These are phyloP conservation scores for Eimeria falciformis DNA, from an alignment of 169 alveolate species.

Conservation along the genomic window DNA sequence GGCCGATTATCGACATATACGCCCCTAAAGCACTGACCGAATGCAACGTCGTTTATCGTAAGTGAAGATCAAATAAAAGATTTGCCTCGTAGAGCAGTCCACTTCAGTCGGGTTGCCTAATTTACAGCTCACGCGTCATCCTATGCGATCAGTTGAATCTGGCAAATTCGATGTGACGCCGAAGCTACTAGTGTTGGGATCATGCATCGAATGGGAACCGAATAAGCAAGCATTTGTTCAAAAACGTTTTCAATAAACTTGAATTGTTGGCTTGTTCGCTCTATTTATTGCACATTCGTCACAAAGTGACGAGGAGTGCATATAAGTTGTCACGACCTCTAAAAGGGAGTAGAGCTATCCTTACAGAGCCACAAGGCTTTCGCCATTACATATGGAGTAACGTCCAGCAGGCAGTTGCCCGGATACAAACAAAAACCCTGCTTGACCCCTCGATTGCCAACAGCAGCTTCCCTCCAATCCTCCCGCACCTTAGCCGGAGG, in stretches of 20 bases:
- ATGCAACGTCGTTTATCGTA: not conserved
- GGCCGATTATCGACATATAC: not conserved
- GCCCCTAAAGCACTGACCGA: conserved; percentile 7
- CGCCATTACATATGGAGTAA: not conserved
- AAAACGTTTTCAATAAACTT: too few relatives aligned
- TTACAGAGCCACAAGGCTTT: too few relatives aligned
- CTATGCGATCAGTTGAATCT: not conserved
- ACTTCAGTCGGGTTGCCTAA: not conserved
- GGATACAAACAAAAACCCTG: not conserved
- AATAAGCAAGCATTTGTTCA: not conserved
- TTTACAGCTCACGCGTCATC: not conserved
- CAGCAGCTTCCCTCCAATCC: not conserved
- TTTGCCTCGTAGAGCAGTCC: not conserved
- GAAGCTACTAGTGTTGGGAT: not conserved
- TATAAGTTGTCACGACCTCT: too few relatives aligned
- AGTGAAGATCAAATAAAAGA: not conserved
- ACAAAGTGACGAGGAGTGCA: too few relatives aligned
- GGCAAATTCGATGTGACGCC: not conserved
- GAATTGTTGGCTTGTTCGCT: too few relatives aligned
- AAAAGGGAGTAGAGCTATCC: too few relatives aligned
- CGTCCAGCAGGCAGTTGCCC: conserved; percentile 15
- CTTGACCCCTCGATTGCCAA: conserved; percentile 17
- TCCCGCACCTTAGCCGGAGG: too few relatives aligned
- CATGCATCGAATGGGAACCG: not conserved
- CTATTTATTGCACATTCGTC: too few relatives aligned